These are phyloP conservation scores for Rhynchospora pubera DNA, from an alignment of 176 grass and related monocot genomes.

Conservation along the genomic window DNA sequence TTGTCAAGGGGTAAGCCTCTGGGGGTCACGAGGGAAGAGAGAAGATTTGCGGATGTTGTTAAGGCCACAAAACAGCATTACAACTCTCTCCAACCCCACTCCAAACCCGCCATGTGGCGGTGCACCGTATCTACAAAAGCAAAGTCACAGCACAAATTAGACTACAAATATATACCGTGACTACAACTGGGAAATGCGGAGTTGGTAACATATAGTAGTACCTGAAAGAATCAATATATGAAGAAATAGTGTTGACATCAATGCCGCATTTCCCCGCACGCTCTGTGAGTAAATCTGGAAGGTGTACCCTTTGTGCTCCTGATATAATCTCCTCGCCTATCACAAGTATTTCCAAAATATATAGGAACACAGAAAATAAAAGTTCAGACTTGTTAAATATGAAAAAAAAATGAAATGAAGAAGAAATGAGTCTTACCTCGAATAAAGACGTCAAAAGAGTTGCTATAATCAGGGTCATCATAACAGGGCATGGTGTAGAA, in stretches of 20 bases:
- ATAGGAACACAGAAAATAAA: neutral
- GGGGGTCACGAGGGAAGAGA: conserved; percentile 71
- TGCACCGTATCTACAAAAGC: conserved; percentile 37
- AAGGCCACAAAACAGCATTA: conserved; percentile 74
- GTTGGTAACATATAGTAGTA: conserved; percentile 9
- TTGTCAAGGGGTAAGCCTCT: conserved; percentile 34
- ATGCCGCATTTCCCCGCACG: conserved; percentile 77
- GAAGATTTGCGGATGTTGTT: conserved; percentile 55
- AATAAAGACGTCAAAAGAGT: conserved; percentile 97
- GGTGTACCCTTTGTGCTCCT: conserved; percentile 86
- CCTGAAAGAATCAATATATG: conserved; percentile 86
- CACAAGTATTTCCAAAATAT: neutral
- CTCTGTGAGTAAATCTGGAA: conserved; percentile 58
- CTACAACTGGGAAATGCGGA: neutral
- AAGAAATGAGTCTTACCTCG: conserved; percentile 50
- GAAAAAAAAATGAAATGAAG: neutral
- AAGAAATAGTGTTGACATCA: conserved; percentile 59
- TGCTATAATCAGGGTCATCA: conserved; percentile 63
- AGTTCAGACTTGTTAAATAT: neutral
- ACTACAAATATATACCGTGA: neutral
- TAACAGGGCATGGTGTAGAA: conserved; percentile 99
- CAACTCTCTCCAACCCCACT: conserved; percentile 55
- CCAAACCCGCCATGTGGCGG: conserved; percentile 73
- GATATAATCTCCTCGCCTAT: conserved; percentile 89
- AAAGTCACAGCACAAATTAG: neutral